Base-by-base conservation (phyloP, 257 asterid species). In the Nicotiana obtusifolia region DNA sequence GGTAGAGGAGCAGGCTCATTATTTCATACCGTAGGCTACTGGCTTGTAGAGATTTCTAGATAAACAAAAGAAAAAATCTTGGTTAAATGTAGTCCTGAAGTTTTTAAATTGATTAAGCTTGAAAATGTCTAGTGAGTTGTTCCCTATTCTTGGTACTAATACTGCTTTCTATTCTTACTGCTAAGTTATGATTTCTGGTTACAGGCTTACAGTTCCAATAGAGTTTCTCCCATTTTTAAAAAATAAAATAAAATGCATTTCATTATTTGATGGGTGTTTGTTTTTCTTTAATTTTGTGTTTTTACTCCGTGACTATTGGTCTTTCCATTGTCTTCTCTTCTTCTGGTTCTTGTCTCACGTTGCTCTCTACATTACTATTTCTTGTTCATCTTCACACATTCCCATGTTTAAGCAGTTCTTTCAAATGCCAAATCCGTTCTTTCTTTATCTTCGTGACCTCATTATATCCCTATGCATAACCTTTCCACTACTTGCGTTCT, bases 371-470 rank as follows among this genome's bases (percentile, higher is more conserved):
- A 14, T 26, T 22, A 47, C 8, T 47, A 54, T 47, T 75, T 75
- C 41, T 49, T 75, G 62, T 20, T 49, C 78, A 73, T 15, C 79
- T 73, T 73, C 41, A 47, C 35, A 44, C 8, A 35, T 26, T 71
- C 60, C 22, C 61, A 49, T 4, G 61, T 24, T 71, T 15, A 49
- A 75, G 61, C 16, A 7, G 24, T 47, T 31, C 62, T 75, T 75
- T 75, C 44, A 75, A 75, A 47, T 75, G 79, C 79, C 61, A 75
- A 75, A 75, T 49, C 24, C 26, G 26, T 47, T 47, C 41, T 73
- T 60, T 71, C 14, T 71, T 73, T 24, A 7, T 49, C 41, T n/a
- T 22, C 62, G 15, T 57, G 26, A 4, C 24, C 24, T 22, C 62
- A 24, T 57, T 49, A 8, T 33, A 71, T 57, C 62, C 79, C 14